Conservation (phyloP, 1,284 basidiomycete genomes). For the Phylloboletellus chloephorus region DNA sequence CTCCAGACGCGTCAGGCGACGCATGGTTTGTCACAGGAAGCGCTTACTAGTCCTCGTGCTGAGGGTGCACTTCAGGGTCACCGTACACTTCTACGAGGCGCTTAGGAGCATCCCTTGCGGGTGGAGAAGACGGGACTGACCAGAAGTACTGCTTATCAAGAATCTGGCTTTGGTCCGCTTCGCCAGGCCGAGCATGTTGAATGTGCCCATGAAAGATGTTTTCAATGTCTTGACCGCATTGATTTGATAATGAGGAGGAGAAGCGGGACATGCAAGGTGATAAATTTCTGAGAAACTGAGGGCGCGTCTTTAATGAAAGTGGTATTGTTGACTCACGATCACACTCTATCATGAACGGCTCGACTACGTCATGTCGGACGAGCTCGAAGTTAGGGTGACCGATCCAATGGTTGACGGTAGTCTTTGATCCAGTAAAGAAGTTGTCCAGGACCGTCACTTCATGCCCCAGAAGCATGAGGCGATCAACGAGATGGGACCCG, state of each 20-base stretch:
- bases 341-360: slow-evolving; percentile 95
- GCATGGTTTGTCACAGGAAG: slow-evolving; percentile 6
- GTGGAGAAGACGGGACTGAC: slow-evolving; percentile 37
- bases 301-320: neutral
- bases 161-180: slow-evolving; percentile 97
- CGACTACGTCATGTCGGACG: slow-evolving; percentile 94
- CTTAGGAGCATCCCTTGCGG: slow-evolving; percentile 8
- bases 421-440: slow-evolving; percentile 97
- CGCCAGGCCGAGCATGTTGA: slow-evolving; percentile 98
- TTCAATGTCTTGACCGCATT: slow-evolving; percentile 97
- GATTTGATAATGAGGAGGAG: slow-evolving; percentile 92
- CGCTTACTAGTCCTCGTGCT: slow-evolving; percentile 86
- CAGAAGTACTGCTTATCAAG: slow-evolving; percentile 90
- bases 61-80: slow-evolving; percentile 95
- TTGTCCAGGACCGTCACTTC: slow-evolving; percentile 97
- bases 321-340: slow-evolving; percentile 60
- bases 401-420: slow-evolving; percentile 89
- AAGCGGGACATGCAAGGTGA: slow-evolving; percentile 93
- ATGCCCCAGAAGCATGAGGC: slow-evolving; percentile 95
- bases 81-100: slow-evolving; percentile 81
- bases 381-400: slow-evolving; percentile 99
- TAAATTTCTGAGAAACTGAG: slow-evolving; percentile 75
- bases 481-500: slow-evolving; percentile 94
- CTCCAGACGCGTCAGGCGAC: slow-evolving; percentile 37
- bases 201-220: slow-evolving; percentile 94